Base-by-base conservation (phyloP, 2,329 filamentous ascomycete genomes). In the Aspergillus fumigatiaffinis region DNA sequence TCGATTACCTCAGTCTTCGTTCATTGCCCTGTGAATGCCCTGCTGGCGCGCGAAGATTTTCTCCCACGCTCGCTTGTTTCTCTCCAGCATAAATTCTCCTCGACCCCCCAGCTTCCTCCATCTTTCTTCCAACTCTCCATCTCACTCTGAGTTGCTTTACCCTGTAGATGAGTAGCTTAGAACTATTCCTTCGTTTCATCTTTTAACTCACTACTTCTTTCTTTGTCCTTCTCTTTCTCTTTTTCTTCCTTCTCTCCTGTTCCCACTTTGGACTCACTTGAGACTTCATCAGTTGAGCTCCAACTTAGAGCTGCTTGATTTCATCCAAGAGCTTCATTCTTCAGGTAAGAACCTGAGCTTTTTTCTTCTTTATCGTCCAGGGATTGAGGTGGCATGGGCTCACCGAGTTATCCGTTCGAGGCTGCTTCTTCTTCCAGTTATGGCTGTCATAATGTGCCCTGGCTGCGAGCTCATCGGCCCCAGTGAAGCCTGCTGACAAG, bases 201-300 rank as follows among this genome's bases (percentile, higher is more conserved):
- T 47, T 14, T 14, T 12, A 1, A 8, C 46, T 53, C 57, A 48
- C 58, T 53, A 59, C 51, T 55, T 56, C 51, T 58, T 56, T 52
- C 44, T 48, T 20, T 7, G 5, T 47, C 6, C 10, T 10, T 10
- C 41, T 23, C 10, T 14, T 26, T 14, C 23, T 14, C 21, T 26
- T 7, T 25, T 12, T 26, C 12, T 26, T 23, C 12, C 12, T 7
- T 47, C 1, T 14, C 14, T 23, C 4, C 10, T 25, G 21, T 14
- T 14, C 44, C 21, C 23, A 14, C 1, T 12, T 12, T 20, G 20
- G 25, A 47, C 44, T 47, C 44, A 17, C 44, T 26, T 5, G 9
- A n/a, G 44, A 47, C 3, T 47, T 47, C 2, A 21, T 44, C 42
- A 46, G 20, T 14, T 47, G 44, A 26, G 44, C 12, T 47, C 14